Conservation (phyloP, 495 filamentous ascomycete genomes). For the Cryomyces antarcticus region DNA sequence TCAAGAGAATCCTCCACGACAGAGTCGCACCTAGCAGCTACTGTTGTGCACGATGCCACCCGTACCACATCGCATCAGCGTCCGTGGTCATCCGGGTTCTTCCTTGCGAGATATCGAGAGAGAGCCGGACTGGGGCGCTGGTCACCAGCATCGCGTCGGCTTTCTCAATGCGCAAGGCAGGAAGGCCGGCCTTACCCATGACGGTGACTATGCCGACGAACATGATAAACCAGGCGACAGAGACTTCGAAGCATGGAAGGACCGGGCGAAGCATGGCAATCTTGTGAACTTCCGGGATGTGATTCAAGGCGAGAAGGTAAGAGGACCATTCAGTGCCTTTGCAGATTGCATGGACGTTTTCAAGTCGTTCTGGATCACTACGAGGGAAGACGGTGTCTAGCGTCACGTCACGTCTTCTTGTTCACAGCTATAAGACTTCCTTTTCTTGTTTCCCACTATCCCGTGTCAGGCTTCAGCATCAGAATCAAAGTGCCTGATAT, state of each 20-base stretch:
- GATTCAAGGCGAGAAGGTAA: not conserved
- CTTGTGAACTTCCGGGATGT: constrained; percentile 7
- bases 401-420: too few species aligned
- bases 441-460: too few species aligned
- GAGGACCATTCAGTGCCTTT: too few species aligned
- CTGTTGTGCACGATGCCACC: constrained; percentile 3
- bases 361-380: too few species aligned
- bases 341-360: too few species aligned
- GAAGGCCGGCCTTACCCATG: constrained; percentile 7
- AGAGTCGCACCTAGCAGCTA: too few species aligned
- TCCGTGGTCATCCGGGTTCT: constrained; percentile 7
- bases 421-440: too few species aligned
- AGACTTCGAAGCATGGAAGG: not conserved
- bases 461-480: too few species aligned
- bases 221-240: not conserved
- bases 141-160: constrained; percentile 7
- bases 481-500: too few species aligned
- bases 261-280: not conserved
- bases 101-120: constrained; percentile 3
- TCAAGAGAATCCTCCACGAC: too few species aligned
- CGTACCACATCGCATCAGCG: constrained; percentile 5
- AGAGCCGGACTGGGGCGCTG: constrained; percentile 7
- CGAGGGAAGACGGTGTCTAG: too few species aligned
- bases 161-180: constrained; percentile 4
- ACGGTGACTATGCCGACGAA: constrained; percentile 4